Evolutionary conservation across 192 early-diverging fungal species (phyloP), one percentile per base, ranked within the genome.

Genomic region (Neocallimastix lanati): DNA sequence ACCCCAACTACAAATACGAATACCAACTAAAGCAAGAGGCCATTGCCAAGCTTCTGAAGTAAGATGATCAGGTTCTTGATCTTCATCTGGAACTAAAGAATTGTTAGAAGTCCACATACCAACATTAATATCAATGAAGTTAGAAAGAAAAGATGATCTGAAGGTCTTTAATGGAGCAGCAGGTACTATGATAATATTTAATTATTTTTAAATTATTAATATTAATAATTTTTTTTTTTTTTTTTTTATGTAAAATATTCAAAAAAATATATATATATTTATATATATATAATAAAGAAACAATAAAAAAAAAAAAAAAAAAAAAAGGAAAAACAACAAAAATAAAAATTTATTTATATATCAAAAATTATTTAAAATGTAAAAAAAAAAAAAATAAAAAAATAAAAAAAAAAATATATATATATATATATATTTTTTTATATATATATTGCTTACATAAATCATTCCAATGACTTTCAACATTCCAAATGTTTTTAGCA

Each of bases 41-140:
- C 96, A 99, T 78, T 98, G 92, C 37, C 83, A 87, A 0, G 98
- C 96, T 36, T 83, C 78, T 16, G 95, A 96, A 14, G 93, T 90
- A 3, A 99, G 82, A 0, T 82, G 80, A 81, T 96, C 96, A 29
- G 86, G 86, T 81, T 94, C 90, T 85, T 96, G 97, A 85, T 98
- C 94, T 25, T 92, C 92, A 82, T 98, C 94, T 0, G 94, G 94
- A 38, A 93, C 88, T 80, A 99, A 84, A 13, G 95, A 96, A 82
- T 98, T 99, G 88, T 99, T 99, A 25, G 93, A 92, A 2, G 92
- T 93, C 91, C 94, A 96, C 97, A 99, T 99, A 25, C 93, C 94
- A 16, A 94, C 90, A 82, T 98, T 98, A 79, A 98, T 85, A 80
- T 94, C 94, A 79, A 91, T 86, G 84, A 98, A 94, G 84, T 98